These are phyloP conservation scores for Boletus subparvulus DNA, from an alignment of 768 basidiomycete species.

Conservation along the genomic window DNA sequence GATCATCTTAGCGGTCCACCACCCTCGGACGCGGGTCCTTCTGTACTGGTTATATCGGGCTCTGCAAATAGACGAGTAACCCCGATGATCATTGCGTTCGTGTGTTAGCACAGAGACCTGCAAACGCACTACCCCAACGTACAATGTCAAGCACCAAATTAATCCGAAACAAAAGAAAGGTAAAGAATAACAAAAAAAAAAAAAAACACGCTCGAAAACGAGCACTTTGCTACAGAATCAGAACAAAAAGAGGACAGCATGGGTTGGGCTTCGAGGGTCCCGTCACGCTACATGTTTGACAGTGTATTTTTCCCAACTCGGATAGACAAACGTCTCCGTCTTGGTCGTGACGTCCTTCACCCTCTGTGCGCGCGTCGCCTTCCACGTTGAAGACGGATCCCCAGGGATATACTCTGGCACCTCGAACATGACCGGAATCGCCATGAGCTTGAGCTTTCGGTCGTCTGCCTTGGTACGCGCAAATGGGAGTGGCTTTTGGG, in stretches of 20 bases:
- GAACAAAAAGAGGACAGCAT: background rate
- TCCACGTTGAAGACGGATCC: conserved; percentile 25
- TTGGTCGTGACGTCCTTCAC: conserved; percentile 33
- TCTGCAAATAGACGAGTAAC: background rate
- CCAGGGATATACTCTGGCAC: conserved; percentile 25
- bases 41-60: background rate
- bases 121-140: background rate
- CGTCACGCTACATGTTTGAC: conserved; percentile 39
- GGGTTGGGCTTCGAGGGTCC: background rate
- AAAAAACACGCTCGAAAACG: background rate
- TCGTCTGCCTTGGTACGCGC: conserved; percentile 49
- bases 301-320: conserved; percentile 66
- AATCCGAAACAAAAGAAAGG: background rate
- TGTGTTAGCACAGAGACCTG: background rate
- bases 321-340: conserved; percentile 51
- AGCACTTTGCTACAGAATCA: background rate
- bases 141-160: background rate
- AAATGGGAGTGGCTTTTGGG: conserved; percentile 53
- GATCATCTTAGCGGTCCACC: no score
- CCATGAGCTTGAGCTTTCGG: conserved; percentile 51
- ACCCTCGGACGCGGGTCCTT: no score
- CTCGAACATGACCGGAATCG: conserved; percentile 45
- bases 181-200: background rate
- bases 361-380: conserved; percentile 27
- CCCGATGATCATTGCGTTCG: background rate